phyloP scores from a whole-genome alignment of 106 monocot species.

The Apostasia ramifera region DNA sequence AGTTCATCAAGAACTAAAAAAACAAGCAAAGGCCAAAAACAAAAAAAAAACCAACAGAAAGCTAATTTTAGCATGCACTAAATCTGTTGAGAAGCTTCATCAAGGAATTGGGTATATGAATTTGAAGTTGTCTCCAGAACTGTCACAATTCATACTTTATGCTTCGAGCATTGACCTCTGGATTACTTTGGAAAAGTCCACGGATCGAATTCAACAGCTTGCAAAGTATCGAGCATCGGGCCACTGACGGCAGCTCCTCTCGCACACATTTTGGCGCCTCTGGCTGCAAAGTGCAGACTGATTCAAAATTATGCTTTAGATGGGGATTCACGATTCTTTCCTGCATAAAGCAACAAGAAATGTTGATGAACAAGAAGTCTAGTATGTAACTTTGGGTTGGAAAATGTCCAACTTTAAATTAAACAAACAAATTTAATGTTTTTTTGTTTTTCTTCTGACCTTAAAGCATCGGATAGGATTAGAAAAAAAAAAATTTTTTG shows the following conservation, averaged over 20 bases:
- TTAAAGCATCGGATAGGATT: too few relatives aligned
- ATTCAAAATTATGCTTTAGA: constrained; percentile 4
- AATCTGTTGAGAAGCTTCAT: too few relatives aligned
- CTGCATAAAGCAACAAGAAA: neutral
- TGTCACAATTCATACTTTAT: neutral
- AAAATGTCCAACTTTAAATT: too few relatives aligned
- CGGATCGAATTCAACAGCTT: neutral
- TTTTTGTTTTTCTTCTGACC: too few relatives aligned
- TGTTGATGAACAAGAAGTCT: neutral
- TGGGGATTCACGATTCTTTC: constrained; percentile 7
- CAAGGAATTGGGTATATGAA: too few relatives aligned
- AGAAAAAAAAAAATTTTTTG: too few relatives aligned
- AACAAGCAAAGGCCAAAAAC: too few relatives aligned
- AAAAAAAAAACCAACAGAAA: too few relatives aligned
- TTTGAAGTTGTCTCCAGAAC: neutral
- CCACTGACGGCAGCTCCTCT: neutral
- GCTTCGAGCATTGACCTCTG: neutral
- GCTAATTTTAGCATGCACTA: too few relatives aligned
- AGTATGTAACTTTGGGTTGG: too few relatives aligned
- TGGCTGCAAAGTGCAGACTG: neutral
- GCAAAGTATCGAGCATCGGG: neutral
- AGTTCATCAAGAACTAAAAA: too few relatives aligned
- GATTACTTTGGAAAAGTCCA: neutral
- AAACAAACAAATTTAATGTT: too few relatives aligned
- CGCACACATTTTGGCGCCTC: neutral